Evolutionary conservation across 768 basidiomycete species (phyloP).

Genomic region (Ramaria sp.): DNA sequence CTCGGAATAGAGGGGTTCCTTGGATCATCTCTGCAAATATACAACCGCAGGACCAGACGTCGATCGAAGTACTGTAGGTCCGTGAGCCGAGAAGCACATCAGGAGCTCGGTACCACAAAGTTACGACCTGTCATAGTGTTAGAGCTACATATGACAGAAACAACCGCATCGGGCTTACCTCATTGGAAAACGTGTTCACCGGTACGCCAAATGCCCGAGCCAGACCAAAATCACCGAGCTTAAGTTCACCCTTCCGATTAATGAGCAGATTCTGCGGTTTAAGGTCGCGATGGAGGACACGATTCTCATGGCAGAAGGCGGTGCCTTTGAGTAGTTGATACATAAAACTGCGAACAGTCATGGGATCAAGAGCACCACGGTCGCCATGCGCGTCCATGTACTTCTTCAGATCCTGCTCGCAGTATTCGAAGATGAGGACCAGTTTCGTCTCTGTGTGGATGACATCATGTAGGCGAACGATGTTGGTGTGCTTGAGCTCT

Average conservation of each 20-base stretch:
- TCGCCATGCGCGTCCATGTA: conserved; percentile 99
- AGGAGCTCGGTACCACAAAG: conserved; percentile 96
- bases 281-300: conserved; percentile 93
- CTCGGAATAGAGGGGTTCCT: conserved; percentile 92
- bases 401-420: conserved; percentile 96
- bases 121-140: conserved; percentile 65
- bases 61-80: conserved; percentile 96
- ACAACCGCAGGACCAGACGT: conserved; percentile 98
- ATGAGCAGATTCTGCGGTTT: conserved; percentile 98
- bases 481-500: conserved; percentile 97
- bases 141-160: not conserved
- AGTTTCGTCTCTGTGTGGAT: conserved; percentile 98
- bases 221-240: conserved; percentile 95
- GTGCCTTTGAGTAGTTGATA: conserved; percentile 95
- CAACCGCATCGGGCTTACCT: conserved; percentile 33
- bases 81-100: conserved; percentile 95
- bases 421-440: conserved; percentile 96
- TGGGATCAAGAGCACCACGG: conserved; percentile 77
- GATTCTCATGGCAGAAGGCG: conserved; percentile 97
- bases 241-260: conserved; percentile 93
- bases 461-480: conserved; percentile 95
- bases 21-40: conserved; percentile 99
- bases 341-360: conserved; percentile 91
- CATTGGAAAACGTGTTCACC: conserved; percentile 98
- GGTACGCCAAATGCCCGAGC: conserved; percentile 97